Conservation (phyloP, 306 rosid species). For the Lathyrus oleraceus region DNA sequence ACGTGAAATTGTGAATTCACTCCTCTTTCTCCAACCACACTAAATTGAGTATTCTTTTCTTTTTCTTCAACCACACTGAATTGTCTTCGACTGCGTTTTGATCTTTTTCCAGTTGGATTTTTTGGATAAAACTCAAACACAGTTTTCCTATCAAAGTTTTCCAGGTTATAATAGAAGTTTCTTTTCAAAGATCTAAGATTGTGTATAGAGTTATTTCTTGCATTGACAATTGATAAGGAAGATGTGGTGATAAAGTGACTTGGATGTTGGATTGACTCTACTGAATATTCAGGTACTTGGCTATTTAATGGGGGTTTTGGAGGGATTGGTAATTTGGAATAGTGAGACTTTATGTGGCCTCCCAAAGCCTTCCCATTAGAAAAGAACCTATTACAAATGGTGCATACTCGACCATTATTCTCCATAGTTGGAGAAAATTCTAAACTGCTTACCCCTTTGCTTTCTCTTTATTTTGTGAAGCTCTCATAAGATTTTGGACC, state of each 20-base stretch:
- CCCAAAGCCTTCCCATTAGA: conserved; percentile 25
- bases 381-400: background rate
- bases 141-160: background rate
- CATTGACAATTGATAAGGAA: background rate
- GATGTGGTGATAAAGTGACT: background rate
- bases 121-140: background rate
- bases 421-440: conserved; percentile 8
- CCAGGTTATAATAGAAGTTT: background rate
- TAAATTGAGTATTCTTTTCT: background rate
- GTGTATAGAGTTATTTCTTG: background rate
- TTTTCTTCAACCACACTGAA: background rate
- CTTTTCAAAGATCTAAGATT: background rate
- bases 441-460: background rate
- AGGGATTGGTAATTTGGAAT: background rate
- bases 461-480: background rate
- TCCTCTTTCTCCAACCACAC: background rate
- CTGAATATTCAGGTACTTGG: background rate
- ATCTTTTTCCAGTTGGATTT: conserved; percentile 10
- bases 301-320: background rate
- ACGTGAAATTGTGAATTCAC: background rate
- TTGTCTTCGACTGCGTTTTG: background rate
- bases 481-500: background rate
- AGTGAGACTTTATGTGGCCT: conserved; percentile 11
- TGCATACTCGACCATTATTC: background rate
- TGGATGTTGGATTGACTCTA: background rate